Conservation (phyloP, 2,329 filamentous ascomycete species). For the Colletotrichum aenigma region DNA sequence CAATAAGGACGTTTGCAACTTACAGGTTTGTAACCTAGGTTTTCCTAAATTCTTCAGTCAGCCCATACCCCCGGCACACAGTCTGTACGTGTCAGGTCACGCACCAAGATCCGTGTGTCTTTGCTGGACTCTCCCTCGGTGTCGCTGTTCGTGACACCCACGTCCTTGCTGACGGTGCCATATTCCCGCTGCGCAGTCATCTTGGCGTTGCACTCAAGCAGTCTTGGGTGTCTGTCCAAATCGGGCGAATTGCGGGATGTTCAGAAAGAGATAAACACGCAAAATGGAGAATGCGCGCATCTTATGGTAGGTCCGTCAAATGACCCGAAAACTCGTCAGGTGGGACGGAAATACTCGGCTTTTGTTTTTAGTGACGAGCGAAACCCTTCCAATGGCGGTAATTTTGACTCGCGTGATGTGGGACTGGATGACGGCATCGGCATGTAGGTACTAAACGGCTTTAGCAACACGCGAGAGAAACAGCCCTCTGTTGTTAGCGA, state of each 20-base stretch:
- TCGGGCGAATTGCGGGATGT: neutral
- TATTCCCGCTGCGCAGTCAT: neutral
- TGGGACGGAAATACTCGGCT: neutral
- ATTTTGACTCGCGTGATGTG: neutral
- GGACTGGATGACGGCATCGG: neutral
- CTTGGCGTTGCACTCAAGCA: neutral
- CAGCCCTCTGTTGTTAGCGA: neutral
- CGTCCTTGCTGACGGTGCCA: neutral
- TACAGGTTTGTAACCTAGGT: slow-evolving; percentile 12
- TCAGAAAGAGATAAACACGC: neutral
- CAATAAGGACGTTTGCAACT: neutral
- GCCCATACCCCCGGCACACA: neutral
- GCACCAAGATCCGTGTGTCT: neutral
- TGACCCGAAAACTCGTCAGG: neutral
- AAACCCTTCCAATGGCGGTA: neutral
- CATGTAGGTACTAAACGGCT: neutral
- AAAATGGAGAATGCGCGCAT: neutral
- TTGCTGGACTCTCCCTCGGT: neutral
- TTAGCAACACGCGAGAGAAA: neutral
- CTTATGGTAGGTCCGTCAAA: neutral
- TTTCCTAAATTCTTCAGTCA: neutral
- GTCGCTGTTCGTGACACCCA: neutral
- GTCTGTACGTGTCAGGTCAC: neutral
- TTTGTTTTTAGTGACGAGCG: neutral
- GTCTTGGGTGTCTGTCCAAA: neutral